Evolutionary conservation across 129 eudicot genomes (phyloP), one percentile per base, ranked within the genome.

Genomic region (Saposhnikovia divaricata): DNA sequence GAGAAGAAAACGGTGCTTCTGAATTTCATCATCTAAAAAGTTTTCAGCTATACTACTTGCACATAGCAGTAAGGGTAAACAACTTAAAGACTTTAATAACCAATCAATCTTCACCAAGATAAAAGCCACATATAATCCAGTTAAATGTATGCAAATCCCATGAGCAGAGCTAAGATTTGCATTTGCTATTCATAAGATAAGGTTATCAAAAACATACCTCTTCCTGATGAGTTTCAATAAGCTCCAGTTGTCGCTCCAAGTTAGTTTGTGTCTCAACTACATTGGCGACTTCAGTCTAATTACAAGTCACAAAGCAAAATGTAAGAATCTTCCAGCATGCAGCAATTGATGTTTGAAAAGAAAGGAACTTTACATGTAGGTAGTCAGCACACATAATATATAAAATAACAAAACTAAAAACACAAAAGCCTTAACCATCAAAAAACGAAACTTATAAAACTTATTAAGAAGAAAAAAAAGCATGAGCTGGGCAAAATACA

Each of bases 181-280:
- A 71, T 11, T 3, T 39, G 10, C 23, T 71, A 21, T 40, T 39
- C 48, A 71, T 21, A 40, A 16, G 25, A 23, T 37, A 39, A 40
- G 27, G 9, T 19, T 5, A 40, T 10, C 16, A 3, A 12, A 73
- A 53, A 59, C 13, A 42, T 87, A 95, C 98, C 97, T 95, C 98
- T 75, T 92, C 93, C 83, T 92, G 96, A 85, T 95, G 98, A 81
- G 97, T 92, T 85, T 95, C 98, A 79, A 95, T 95, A 37, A 95
- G 90, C 89, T 95, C 98, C 84, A 95, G 85, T 77, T 90, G 97
- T 76, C 97, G 86, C 83, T 95, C 98, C 87, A 95, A 85, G 85
- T 81, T 90, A 47, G 92, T 87, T 84, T 94, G 97, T 59, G 91
- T 88, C 84, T 92, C 98, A 83, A 92, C 96, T 53, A 92, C 98